Base-by-base conservation (phyloP, 441 rosid genomes). In the Geranium incanum region DNA sequence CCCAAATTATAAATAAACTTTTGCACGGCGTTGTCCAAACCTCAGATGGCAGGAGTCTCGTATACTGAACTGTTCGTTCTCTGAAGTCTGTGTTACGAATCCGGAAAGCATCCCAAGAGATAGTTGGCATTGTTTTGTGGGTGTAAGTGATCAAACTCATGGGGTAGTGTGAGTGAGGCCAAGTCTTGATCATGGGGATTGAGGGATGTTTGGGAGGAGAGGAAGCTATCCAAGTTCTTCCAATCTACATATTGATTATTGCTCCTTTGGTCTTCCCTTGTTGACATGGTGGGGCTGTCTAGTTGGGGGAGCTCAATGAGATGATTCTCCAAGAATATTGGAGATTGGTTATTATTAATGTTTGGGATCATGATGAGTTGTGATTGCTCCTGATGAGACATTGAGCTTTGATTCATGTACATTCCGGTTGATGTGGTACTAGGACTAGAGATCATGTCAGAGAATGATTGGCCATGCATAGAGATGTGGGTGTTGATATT, bases 101-200 rank as follows among this genome's bases (percentile, higher is more conserved):
- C 88, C 48, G 87, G 89, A 72, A 89, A 86, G 83, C 83, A 87
- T 63, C 80, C 92, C 66, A 84, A 86, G 73, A 88, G 76, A 76
- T 83, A 84, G 66, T 67, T 77, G 71, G 67, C 70, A 39, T 78
- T 73, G 62, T 66, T 73, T 70, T 81, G 80, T 71, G 72, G 71
- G 50, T 84, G 81, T 43, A 72, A 45, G 12, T 7, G 52, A 45
- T 45, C 52, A 45, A 45, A 45, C 1, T 9, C 52, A 45, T 6
- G 67, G 15, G 78, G 11, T 9, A 9, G 48, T 9, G 48, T 41
- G 48, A 5, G 11, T 9, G 48, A 41, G 48, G 48, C 81, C 60
- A 73, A 80, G 71, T 68, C 67, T 69, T 81, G 52, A 9, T 45
- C 8, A 28, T 28, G 33, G 33, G 33, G 33, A 28, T 28, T 28